Base-by-base conservation (phyloP, 495 filamentous ascomycete genomes). In the Penicillium canariense region DNA sequence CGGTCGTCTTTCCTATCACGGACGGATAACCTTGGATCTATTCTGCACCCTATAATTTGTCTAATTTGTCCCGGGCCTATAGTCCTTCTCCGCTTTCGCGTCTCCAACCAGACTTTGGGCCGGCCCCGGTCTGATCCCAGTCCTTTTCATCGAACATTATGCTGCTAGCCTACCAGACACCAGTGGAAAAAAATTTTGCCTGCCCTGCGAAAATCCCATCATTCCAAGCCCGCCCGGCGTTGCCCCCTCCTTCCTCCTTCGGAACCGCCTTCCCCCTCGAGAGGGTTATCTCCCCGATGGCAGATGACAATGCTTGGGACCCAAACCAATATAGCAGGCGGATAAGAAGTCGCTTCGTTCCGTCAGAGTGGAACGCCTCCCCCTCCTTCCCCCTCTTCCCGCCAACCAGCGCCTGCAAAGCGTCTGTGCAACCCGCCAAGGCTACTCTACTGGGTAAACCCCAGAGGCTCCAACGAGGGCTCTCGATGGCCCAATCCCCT, bases 381-480 rank as follows among this genome's bases (percentile, higher is more conserved):
- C 15, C 10, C 43, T 12, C 52, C 25, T 17, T 17, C 23, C 39
- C 44, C 20, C n/a, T n/a, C n/a, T 7, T 17, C 22, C 22, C 7
- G 15, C 50, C 56, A 49, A 54, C 54, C 58, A 53, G 27, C 11
- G 9, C 26, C 22, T 42, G 54, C 43, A 55, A n/a, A 23, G 28
- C 22, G 50, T 58, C 48, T 47, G 47, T 62, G 50, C 52, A 30
- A 27, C n/a, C 4, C 28, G 15, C 17, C 15, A 12, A n/a, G 43
- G 15, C 18, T 9, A 30, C 11, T 26, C 17, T 52, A 36, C 39
- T 22, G 17, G 22, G 26, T 22, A 30, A 52, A 54, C 50, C 43
- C 48, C 35, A 61, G 59, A 62, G 56, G 55, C 53, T 59, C 59
- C 58, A 55, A 59, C 12, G 43, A 39, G 38, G 30, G 50, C 31